Evolutionary conservation across 2,329 filamentous ascomycete genomes (phyloP).

Genomic region (Ceratocystis albifundus): DNA sequence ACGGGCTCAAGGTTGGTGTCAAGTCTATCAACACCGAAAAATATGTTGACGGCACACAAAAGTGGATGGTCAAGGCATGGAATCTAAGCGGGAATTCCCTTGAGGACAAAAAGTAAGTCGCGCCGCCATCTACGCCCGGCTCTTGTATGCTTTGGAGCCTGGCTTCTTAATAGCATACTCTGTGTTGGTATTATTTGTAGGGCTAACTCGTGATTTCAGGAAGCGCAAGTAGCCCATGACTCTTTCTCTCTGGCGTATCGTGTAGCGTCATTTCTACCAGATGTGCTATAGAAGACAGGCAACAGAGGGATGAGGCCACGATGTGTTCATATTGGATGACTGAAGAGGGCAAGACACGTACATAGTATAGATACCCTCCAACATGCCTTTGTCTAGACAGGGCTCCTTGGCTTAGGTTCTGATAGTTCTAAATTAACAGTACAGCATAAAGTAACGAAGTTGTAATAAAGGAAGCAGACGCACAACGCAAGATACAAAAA

Average conservation of each 20-base stretch:
- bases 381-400: too few species aligned
- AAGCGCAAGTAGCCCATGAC: too few species aligned
- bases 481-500: not conserved
- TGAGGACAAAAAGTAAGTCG: constrained; percentile 26
- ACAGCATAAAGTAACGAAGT: not conserved
- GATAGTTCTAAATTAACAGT: constrained; percentile 6
- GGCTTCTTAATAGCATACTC: not conserved
- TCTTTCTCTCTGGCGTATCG: too few species aligned
- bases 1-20: constrained; percentile 60
- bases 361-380: too few species aligned
- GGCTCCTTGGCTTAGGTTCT: not conserved
- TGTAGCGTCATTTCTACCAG: too few species aligned
- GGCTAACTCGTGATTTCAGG: too few species aligned
- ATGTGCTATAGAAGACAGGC: too few species aligned
- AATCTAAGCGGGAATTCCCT: constrained; percentile 38
- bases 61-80: constrained; percentile 55
- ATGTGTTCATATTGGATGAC: too few species aligned
- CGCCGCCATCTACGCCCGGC: not conserved
- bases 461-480: not conserved
- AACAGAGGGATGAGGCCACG: too few species aligned
- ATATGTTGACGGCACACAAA: constrained; percentile 64
- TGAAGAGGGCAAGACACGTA: too few species aligned
- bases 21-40: constrained; percentile 57
- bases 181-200: too few species aligned
- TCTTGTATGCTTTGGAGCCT: constrained; percentile 12